phyloP scores from a whole-genome alignment of 2,329 filamentous ascomycete species.

The Colletotrichum siamense region DNA sequence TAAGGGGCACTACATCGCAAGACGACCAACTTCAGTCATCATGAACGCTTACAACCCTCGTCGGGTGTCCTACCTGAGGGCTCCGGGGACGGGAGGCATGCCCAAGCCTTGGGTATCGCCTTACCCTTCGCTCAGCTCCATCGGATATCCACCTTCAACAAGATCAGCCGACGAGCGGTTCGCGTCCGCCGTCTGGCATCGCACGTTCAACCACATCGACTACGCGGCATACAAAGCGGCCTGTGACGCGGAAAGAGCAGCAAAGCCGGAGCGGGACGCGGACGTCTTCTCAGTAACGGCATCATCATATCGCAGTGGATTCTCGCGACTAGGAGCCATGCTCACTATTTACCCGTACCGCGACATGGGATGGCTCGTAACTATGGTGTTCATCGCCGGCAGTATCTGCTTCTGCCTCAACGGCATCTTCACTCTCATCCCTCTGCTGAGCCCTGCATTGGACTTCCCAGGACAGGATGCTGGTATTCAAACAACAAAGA shows the following conservation, averaged over 20 bases:
- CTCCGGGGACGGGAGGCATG: neutral
- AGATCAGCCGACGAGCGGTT: neutral
- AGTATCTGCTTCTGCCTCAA: neutral
- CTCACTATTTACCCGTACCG: slow-evolving; percentile 16
- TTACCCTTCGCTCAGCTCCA: slow-evolving; percentile 14
- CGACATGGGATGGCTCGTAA: slow-evolving; percentile 19
- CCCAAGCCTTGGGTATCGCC: neutral
- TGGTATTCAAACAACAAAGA: neutral
- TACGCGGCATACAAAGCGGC: slow-evolving; percentile 19
- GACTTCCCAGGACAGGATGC: neutral
- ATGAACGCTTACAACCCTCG: slow-evolving; percentile 22
- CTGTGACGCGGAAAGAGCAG: slow-evolving; percentile 9
- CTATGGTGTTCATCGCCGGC: slow-evolving; percentile 4
- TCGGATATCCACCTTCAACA: slow-evolving; percentile 9
- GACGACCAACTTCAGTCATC: neutral
- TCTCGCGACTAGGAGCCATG: slow-evolving; percentile 8
- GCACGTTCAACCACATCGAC: slow-evolving; percentile 16
- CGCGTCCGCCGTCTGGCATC: slow-evolving; percentile 11
- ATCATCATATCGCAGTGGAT: neutral
- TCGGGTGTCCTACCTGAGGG: slow-evolving; percentile 15
- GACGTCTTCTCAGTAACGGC: neutral
- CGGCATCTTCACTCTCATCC: slow-evolving; percentile 12
- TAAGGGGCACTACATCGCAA: neutral
- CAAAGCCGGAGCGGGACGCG: neutral
- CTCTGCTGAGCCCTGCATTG: neutral